Evolutionary conservation across 1,284 basidiomycete species (phyloP).

Genomic region (Cystobasidium pallidum): DNA sequence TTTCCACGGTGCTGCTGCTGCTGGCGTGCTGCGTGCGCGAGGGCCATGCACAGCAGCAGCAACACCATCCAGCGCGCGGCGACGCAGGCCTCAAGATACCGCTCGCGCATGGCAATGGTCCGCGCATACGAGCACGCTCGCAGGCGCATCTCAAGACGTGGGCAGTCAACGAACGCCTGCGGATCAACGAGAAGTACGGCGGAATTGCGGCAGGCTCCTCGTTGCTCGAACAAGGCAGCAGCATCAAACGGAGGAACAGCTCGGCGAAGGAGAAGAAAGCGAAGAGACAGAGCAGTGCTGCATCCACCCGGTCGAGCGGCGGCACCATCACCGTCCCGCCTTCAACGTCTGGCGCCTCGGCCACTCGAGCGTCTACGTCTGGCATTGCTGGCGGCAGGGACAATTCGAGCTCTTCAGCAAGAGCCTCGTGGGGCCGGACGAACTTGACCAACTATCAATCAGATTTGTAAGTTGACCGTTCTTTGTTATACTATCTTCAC

Average conservation of each 20-base stretch:
- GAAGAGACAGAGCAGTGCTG: slow-evolving; percentile 13
- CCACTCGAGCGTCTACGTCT: background rate
- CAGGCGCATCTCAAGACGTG: slow-evolving; percentile 40
- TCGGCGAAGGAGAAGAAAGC: slow-evolving; percentile 10
- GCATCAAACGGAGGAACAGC: slow-evolving; percentile 18
- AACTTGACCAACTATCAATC: slow-evolving; percentile 50
- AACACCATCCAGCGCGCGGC: background rate
- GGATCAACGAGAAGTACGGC: slow-evolving; percentile 48
- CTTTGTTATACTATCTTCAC: too few relatives aligned
- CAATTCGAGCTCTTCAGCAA: background rate
- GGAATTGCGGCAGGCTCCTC: background rate
- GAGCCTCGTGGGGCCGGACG: slow-evolving; percentile 44
- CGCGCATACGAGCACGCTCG: slow-evolving; percentile 27
- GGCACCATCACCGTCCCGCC: slow-evolving; percentile 10
- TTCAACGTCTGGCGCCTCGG: slow-evolving; percentile 6
- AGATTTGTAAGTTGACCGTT: slow-evolving; percentile 48
- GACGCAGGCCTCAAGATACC: slow-evolving; percentile 4
- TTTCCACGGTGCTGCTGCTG: slow-evolving; percentile 30
- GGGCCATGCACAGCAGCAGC: slow-evolving; percentile 13
- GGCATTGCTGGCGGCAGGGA: background rate
- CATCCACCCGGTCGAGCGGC: slow-evolving; percentile 10
- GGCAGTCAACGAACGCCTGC: slow-evolving; percentile 49
- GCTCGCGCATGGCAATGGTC: slow-evolving; percentile 4
- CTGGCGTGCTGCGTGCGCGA: slow-evolving; percentile 31
- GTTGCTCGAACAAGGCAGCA: slow-evolving; percentile 9